These are phyloP conservation scores for Naegleria lovaniensis DNA, from an alignment of 208 protist species.

Conservation along the genomic window DNA sequence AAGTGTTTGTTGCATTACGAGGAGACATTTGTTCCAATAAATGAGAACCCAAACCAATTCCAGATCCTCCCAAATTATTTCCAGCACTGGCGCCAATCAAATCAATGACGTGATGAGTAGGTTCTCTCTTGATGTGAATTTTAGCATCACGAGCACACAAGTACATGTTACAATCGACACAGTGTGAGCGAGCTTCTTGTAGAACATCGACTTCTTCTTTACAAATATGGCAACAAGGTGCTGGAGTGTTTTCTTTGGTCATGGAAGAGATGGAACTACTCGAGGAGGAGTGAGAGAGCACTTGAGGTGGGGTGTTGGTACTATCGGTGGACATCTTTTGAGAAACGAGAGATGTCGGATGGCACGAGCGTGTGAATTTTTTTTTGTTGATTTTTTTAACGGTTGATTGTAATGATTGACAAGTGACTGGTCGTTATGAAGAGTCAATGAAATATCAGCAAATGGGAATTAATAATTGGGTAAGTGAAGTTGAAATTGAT, in stretches of 20 bases:
- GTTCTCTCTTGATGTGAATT: not conserved
- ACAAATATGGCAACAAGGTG: not conserved
- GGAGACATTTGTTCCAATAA: not conserved
- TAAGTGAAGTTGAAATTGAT: too few relatives aligned
- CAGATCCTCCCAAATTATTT: not conserved
- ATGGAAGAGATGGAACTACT: not conserved
- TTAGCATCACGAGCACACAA: not conserved
- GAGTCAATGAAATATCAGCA: too few relatives aligned
- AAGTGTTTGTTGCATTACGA: too few relatives aligned
- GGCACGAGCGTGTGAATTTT: too few relatives aligned
- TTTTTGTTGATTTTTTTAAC: too few relatives aligned
- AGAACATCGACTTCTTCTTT: not conserved
- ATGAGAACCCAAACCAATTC: not conserved
- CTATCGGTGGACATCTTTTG: not conserved
- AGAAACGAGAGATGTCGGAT: not conserved
- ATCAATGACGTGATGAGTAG: not conserved
- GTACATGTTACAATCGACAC: not conserved
- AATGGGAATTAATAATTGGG: too few relatives aligned
- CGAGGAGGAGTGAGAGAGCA: not conserved
- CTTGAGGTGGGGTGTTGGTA: not conserved
- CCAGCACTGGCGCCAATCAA: not conserved
- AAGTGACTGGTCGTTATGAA: too few relatives aligned
- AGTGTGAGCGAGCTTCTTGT: not conserved
- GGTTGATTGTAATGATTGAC: too few relatives aligned
- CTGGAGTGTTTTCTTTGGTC: not conserved